Evolutionary conservation across 768 basidiomycete species (phyloP), one percentile per base, ranked within the genome.

Genomic region (Mycena kentingensis): DNA sequence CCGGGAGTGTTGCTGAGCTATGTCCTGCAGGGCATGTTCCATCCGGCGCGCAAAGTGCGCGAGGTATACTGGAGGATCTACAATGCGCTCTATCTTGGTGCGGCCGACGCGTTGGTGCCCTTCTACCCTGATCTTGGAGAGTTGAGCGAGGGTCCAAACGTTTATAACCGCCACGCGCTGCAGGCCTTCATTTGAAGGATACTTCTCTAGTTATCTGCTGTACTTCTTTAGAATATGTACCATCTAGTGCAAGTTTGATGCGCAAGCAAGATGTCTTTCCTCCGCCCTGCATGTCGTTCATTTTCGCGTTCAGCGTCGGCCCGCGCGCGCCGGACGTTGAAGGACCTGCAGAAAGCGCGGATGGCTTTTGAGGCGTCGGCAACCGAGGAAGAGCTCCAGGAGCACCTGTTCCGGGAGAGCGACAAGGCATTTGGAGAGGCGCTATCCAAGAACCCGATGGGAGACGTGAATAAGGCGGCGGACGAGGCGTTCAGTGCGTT

Each of bases 51-150:
- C 53, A 95, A 96, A 69, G 97, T 99, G 21, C 82, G 97, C 50
- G 97, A 99, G 76, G 93, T 96, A 2, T 98, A 98, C 68, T 98
- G 96, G 96, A 83, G 93, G 32, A 76, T 96, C 55, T 98, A 98
- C 75, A 98, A 97, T 70, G 85, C 93, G 26, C 72, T 97, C 39
- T 98, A 98, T 66, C 81, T 98, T 26, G 94, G 95, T 25, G 89
- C 94, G 1, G 68, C 83, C 36, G 95, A 98, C 64, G 85, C 96
- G 4, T 77, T 98, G 72, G 95, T 98, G 6, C 93, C 95, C 0
- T 97, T 94, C 75, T 96, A 93, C 67, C 93, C 96, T 22, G 91
- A 95, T 64, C 75, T 98, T 19, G 79, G 88, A 2, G 93, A 96
- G 65, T 76, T 96, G 48, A 92, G 87, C 55, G 95, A 98, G 73